Conservation (phyloP, 139 green algal genomes). For the Chlamydomonas incerta region DNA sequence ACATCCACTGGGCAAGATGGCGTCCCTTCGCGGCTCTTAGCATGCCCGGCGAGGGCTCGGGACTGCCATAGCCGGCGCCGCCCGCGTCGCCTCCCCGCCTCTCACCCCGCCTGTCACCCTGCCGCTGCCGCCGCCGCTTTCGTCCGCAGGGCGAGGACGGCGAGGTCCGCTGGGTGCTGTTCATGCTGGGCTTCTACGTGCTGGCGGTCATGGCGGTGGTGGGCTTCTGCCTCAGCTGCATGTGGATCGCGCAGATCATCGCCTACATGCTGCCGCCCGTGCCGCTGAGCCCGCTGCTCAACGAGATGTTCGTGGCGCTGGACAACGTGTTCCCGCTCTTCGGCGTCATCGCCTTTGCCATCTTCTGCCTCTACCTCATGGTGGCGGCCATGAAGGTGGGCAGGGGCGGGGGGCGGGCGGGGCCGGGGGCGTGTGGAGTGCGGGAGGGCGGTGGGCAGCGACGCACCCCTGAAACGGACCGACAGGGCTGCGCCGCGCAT, state of each 20-base stretch:
- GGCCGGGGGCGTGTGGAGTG: no score
- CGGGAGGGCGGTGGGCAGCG: no score
- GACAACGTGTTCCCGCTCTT: constrained; percentile 92
- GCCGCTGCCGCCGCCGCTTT: no score
- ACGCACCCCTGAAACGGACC: no score
- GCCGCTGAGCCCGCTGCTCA: constrained; percentile 89
- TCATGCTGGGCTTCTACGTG: constrained; percentile 86
- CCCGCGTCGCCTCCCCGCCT: no score
- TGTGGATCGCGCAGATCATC: constrained; percentile 95
- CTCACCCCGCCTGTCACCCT: no score
- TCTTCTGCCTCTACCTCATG: constrained; percentile 97
- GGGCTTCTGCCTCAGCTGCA: constrained; percentile 73
- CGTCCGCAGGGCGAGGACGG: constrained; percentile 83
- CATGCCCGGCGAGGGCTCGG: no score
- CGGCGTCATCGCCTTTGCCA: constrained; percentile 87
- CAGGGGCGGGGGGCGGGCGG: no score
- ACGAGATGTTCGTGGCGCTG: constrained; percentile 89
- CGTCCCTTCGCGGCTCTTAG: no score
- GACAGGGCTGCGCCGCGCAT: no score
- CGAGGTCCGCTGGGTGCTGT: constrained; percentile 82
- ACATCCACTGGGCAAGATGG: no score
- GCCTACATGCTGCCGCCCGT: constrained; percentile 92
- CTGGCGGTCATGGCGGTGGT: constrained; percentile 80
- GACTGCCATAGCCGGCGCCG: no score
- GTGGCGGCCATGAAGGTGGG: constrained; percentile 13